Percentiles rank a stretch among this genome's conserved stretches.
phyloP scores from a whole-genome alignment of 2,329 filamentous ascomycete genomes.

The Podosphaera leucotricha region DNA sequence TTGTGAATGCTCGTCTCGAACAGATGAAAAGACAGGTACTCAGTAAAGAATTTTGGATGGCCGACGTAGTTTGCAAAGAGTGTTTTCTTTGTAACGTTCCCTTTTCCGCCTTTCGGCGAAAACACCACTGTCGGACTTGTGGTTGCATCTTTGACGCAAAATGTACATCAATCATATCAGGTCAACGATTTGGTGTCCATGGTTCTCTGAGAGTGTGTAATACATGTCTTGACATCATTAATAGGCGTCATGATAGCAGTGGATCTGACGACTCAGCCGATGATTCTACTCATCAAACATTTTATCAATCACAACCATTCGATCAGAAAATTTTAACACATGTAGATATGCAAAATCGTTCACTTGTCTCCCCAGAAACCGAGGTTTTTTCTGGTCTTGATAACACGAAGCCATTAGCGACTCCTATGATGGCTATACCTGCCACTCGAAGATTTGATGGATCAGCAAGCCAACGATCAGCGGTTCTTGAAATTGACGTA shows the following conservation, averaged over 20 bases:
- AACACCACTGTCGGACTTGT: constrained; percentile 88
- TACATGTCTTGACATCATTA: constrained; percentile 76
- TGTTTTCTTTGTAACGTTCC: constrained; percentile 80
- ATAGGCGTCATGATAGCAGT: constrained; percentile 70
- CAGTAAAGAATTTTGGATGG: constrained; percentile 97
- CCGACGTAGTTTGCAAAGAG: constrained; percentile 91
- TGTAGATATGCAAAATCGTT: constrained; percentile 15
- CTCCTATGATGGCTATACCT: constrained; percentile 49
- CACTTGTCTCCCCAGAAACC: constrained; percentile 11
- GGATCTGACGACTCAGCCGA: constrained; percentile 70
- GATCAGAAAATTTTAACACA: constrained; percentile 20
- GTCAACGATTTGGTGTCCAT: constrained; percentile 65
- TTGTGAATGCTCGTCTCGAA: constrained; percentile 35
- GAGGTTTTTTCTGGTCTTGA: constrained; percentile 16
- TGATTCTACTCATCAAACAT: constrained; percentile 40
- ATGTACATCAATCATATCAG: constrained; percentile 79
- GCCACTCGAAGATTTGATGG: constrained; percentile 43
- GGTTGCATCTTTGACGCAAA: constrained; percentile 98
- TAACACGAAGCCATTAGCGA: constrained; percentile 28
- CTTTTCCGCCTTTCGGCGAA: constrained; percentile 83
- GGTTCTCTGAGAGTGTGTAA: constrained; percentile 78
- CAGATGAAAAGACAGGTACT: constrained; percentile 70
- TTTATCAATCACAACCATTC: constrained; percentile 31
- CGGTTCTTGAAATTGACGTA: constrained; percentile 71
- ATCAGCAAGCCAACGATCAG: constrained; percentile 61